Base-by-base conservation (phyloP, 2,329 filamentous ascomycete genomes). In the Aspergillus costaricaensis region DNA sequence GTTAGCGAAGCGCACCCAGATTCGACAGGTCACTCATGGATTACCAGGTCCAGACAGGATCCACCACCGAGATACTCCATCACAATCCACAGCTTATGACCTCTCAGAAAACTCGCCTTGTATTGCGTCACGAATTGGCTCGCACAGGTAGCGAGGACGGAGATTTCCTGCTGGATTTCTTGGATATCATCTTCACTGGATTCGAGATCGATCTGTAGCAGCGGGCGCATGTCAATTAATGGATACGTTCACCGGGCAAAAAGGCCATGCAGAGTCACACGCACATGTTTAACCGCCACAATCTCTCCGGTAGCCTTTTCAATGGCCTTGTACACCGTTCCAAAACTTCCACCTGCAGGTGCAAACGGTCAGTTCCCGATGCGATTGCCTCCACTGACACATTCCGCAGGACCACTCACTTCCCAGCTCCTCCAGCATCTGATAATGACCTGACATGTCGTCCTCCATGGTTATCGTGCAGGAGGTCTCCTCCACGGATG, bases 51-150 rank as follows among this genome's bases (percentile, higher is more conserved):
- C 66, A 97, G 83, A 75, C 95, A 97, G 17, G 95, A 98, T 43
- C 95, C 95, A 65, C 95, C 95, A 5, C 95, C 95, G 10, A 99
- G 82, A 73, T 90, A 99, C 77, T 99, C 95, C 95, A 99, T 99
- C 60, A 98, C 92, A 73, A 99, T 99, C 95, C 95, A 99, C 82
- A 99, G 81, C 79, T 98, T 99, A 75, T 93, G 91, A 25, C 95
- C 95, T 68, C 91, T 88, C n/a, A 98, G 85, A 76, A 98, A 99
- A 73, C 93, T 97, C 21, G 91, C 91, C 76, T 93, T 96, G 83
- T 99, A 99, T 74, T 96, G 91, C 15, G 95, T 98, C 68, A 99
- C 92, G 76, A 90, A 96, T 51, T 91, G 90, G 74, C 93, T 97
- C 67, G 91, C 90, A 81, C 95, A 99, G 56, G 95, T 97, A 78